Evolutionary conservation across 202 grass and related monocot genomes (phyloP).

Genomic region (Zizania palustris): DNA sequence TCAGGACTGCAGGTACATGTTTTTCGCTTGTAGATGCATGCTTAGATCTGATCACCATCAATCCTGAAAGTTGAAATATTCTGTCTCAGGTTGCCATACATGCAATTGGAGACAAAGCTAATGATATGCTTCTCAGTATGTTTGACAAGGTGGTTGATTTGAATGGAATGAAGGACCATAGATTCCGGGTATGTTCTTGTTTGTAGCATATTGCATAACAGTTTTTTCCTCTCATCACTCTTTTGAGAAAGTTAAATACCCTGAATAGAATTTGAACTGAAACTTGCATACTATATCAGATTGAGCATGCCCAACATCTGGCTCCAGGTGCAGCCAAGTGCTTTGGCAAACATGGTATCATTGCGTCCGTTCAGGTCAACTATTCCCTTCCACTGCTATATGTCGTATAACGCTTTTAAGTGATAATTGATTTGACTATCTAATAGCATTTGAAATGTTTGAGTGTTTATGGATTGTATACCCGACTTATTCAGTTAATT

Average conservation of each 20-base stretch:
- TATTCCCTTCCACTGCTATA: conserved; percentile 15
- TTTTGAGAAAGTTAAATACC: conserved; percentile 24
- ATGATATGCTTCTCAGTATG: conserved; percentile 79
- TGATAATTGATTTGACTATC: neutral
- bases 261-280: conserved; percentile 36
- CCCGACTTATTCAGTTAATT: neutral
- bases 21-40: neutral
- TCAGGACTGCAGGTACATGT: conserved; percentile 73
- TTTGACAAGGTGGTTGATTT: conserved; percentile 51
- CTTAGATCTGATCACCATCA: neutral
- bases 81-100: conserved; percentile 80
- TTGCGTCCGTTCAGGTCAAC: conserved; percentile 84
- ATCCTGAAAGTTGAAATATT: conserved; percentile 25
- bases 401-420: conserved; percentile 20
- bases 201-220: conserved; percentile 3
- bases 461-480: neutral
- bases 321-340: conserved; percentile 54
- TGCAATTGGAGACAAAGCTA: conserved; percentile 96
- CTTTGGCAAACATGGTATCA: conserved; percentile 72
- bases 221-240: conserved; percentile 1
- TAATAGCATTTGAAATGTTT: neutral
- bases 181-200: conserved; percentile 66
- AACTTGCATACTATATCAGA: conserved; percentile 51
- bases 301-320: conserved; percentile 98
- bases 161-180: conserved; percentile 73